Evolutionary conservation across 73 alveolate genomes (phyloP), one percentile per base, ranked within the genome.

Genomic region (Paraurostyla sp.): DNA sequence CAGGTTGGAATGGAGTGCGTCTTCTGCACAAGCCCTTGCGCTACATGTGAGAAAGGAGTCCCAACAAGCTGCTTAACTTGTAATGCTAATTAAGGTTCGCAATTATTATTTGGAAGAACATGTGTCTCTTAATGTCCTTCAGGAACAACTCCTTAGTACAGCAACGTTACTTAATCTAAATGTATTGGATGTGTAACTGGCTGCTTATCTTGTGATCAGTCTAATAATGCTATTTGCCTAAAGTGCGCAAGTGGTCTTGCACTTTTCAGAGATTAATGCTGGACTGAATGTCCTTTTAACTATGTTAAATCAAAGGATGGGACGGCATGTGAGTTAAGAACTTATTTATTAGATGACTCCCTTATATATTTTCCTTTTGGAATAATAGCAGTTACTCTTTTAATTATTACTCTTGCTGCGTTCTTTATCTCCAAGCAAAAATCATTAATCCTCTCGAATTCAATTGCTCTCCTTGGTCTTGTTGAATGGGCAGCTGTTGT

Each of bases 51-150:
- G 3, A 30, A 20, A 43, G 84, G 87, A 15, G 18, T 76, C 0
- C 33, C 88, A 23, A 29, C 92, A 0, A 20, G 83, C 13, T 91
- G 96, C 51, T 18, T 83, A 1, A 32, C 93, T 9, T 91, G 96
- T 48, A 42, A 49, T 51, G 76, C 52, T 0, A 78, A 54, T 9
- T 20, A 35, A 3, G 89, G 89, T 11, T 6, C 32, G 33, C n/a
- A 54, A 54, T 33, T 43, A 16, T 42, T 78, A 16, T 78, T 78
- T 54, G 62, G 89, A 13, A 91, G 76, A n/a, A 1, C 18, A 0
- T 91, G 96, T 35, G 56, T 71, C 0, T n/a, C 75, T 22, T 36
- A 75, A 27, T 91, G 96, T 52, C 93, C 91, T 15, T 36, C 32
- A 1, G 86, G 84, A 20, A 78, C 89, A 0, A 73, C 71, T 18